Base-by-base conservation (phyloP, 176 grass and related monocot species). In the Triticum dicoccoides region DNA sequence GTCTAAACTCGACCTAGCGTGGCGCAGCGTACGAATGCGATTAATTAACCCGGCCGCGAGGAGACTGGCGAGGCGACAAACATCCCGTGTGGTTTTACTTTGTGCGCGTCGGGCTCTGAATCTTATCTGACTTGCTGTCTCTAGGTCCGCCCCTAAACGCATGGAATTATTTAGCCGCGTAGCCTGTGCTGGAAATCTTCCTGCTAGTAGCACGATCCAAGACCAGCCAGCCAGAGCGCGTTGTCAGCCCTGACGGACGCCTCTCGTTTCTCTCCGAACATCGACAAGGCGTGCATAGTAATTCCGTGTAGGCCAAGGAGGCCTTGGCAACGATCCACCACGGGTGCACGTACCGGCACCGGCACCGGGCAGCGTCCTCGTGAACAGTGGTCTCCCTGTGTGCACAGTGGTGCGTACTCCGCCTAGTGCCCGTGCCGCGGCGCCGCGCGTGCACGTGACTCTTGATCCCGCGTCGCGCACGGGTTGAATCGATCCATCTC, bases 61-160 rank as follows among this genome's bases (percentile, higher is more conserved):
- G 29, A 47, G 30, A 52, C 20, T 65, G 12, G 34, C 39, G 73
- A 5, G 17, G 20, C 72, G 66, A 83, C 84, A 90, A 73, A 83
- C 73, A 83, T 73, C 80, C 80, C 74, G 80, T 83, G 85, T 12
- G 3, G 35, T 69, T 47, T 67, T 74, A 80, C 68, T 84, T 84
- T 84, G 35, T 80, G 68, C 87, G 82, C 66, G 81, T 65, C 67
- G 54, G 68, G 44, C 7, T 78, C 14, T 49, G 80, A 35, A 49
- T 29, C 73, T 45, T 77, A 61, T 72, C 66, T 65, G 65, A 72
- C 35, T n/a, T 18, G 6, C 21, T 72, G 81, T 84, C 38, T 56
- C 17, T 39, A 58, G 47, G 52, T 29, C 72, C 72, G 61, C 34
- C 35, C 37, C 54, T 32, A 11, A 9, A 29, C 9, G 38, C 38